Base-by-base conservation (phyloP, 176 grass and related monocot species). In the Eragrostis curvula region DNA sequence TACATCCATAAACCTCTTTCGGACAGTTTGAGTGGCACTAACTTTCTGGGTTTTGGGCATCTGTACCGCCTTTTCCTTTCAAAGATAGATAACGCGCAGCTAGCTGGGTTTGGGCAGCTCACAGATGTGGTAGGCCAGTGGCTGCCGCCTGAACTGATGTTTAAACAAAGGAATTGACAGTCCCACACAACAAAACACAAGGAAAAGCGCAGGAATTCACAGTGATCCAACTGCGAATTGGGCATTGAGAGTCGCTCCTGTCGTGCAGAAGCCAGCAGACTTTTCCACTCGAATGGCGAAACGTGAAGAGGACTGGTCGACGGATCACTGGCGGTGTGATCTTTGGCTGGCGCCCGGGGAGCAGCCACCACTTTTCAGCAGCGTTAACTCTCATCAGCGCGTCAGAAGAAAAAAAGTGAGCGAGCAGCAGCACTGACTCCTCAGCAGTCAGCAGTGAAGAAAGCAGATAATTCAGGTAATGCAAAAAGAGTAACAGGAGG, bases 81-180 rank as follows among this genome's bases (percentile, higher is more conserved):
- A 84, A 48, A 68, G 49, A 43, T 36, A 64, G 46, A 36, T 42
- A 71, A 51, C 41, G 3, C 20, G 21, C 58, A 8, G 30, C 18
- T 12, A 32, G 12, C 36, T 6, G 7, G n/a, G n/a, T n/a, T n/a
- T n/a, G n/a, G 8, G 55, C 55, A 13, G 46, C 49, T 7, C 20
- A 66, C 74, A 62, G 63, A 21, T 75, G 75, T 75, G 76, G 87
- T 85, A 89, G 81, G 70, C 32, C 81, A 88, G 75, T 57, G 79
- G 13, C 48, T 73, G 81, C 75, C 13, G 69, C 43, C 24, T 62
- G 55, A 77, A 46, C 36, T 17, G 77, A 79, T 67, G 66, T 56
- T 78, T 10, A 51, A 51, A 48, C 68, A 75, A 85, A 84, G 81
- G 60, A 42, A 73, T 68, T 29, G 74, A 56, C 53, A 60, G 59